phyloP scores from a whole-genome alignment of 768 basidiomycete species.

The Tulasnella sp. region DNA sequence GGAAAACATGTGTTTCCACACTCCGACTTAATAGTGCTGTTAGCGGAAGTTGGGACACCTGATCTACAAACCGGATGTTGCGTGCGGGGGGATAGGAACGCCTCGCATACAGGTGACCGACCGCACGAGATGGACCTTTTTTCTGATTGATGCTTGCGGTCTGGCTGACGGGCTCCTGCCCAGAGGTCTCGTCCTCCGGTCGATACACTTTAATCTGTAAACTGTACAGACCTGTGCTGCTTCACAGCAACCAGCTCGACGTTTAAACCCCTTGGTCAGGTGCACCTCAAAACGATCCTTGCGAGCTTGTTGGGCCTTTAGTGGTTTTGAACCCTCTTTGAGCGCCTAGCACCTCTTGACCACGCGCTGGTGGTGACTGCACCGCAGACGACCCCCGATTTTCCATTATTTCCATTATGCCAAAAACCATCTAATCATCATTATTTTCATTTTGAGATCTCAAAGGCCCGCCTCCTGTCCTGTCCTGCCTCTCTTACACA shows the following conservation, averaged over 20 bases:
- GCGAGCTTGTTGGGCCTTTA: neutral
- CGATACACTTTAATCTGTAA: conserved; percentile 15
- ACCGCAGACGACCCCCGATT: neutral
- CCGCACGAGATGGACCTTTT: neutral
- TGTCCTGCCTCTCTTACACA: neutral
- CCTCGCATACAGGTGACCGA: conserved; percentile 10
- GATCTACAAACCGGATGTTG: neutral
- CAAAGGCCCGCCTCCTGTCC: conserved; percentile 8
- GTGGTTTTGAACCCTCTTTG: neutral
- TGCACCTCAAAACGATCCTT: neutral
- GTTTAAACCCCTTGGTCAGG: neutral
- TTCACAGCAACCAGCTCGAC: neutral
- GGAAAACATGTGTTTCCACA: conserved; percentile 6
- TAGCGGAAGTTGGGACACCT: neutral
- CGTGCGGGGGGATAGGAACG: neutral
- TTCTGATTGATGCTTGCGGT: neutral
- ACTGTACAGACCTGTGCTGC: conserved; percentile 2
- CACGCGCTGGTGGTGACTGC: neutral
- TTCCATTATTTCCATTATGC: neutral
- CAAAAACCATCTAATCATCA: neutral
- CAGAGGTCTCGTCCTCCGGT: conserved; percentile 14
- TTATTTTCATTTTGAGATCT: neutral
- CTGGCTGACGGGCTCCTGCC: neutral
- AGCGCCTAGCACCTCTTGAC: neutral
- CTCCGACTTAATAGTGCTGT: conserved; percentile 19